Evolutionary conservation across 352 stramenopile species (phyloP).

Genomic region (Globisporangium carolinianum): DNA sequence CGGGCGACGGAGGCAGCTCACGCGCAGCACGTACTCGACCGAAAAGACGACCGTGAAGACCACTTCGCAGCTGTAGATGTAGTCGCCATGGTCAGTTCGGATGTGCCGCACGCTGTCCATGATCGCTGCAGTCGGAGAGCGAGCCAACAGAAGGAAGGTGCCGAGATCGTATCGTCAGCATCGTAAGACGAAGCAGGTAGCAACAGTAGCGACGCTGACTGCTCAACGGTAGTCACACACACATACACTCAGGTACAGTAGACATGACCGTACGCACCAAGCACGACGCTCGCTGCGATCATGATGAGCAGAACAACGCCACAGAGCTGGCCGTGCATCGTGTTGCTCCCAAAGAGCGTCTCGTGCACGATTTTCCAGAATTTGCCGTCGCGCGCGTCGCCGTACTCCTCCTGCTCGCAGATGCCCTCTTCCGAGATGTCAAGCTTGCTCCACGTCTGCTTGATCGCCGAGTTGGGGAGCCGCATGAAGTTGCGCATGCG

Average conservation of each 20-base stretch:
- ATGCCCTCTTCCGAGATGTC: slow-evolving; percentile 29
- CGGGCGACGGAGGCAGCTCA: slow-evolving; percentile 27
- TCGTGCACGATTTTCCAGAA: slow-evolving; percentile 59
- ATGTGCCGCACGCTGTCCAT: slow-evolving; percentile 67
- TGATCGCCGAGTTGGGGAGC: slow-evolving; percentile 25
- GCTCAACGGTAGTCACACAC: not conserved
- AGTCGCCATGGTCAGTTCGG: slow-evolving; percentile 25
- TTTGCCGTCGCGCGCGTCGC: slow-evolving; percentile 19
- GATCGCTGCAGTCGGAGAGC: slow-evolving; percentile 14
- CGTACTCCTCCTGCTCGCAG: slow-evolving; percentile 28
- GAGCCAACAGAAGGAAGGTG: too few species aligned
- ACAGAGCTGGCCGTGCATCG: slow-evolving; percentile 42
- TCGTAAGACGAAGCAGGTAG: too few species aligned
- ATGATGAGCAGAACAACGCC: slow-evolving; percentile 60
- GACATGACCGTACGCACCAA: slow-evolving; percentile 27
- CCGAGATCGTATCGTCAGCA: too few species aligned
- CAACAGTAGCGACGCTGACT: slow-evolving; percentile 6
- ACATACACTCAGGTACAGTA: not conserved
- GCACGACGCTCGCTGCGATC: slow-evolving; percentile 60
- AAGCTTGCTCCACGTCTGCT: slow-evolving; percentile 23
- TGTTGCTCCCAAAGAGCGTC: slow-evolving; percentile 62
- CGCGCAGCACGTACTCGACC: slow-evolving; percentile 31
- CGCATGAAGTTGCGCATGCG: slow-evolving; percentile 20
- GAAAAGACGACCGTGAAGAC: slow-evolving; percentile 44
- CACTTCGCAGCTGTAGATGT: slow-evolving; percentile 29